Base-by-base conservation (phyloP, 345 rosid genomes). In the Camelina hispida region DNA sequence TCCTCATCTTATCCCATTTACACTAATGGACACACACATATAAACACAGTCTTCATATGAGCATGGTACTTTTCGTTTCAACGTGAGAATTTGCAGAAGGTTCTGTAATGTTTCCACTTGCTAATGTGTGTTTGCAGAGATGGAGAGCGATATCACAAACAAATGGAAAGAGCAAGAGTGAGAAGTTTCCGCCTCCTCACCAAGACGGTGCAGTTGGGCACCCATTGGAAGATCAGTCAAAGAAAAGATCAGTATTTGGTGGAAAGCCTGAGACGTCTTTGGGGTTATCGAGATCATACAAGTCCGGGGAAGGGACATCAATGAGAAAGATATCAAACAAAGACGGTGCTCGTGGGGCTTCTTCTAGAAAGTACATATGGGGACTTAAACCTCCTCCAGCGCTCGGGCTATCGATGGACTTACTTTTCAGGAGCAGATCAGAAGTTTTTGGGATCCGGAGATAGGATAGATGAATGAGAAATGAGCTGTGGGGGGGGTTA, bases 161-260 rank as follows among this genome's bases (percentile, higher is more conserved):
- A 73, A 85, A 84, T 78, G 89, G 85, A 0, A 87, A 84, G 83
- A 89, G 96, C 85, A 94, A 85, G 83, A 94, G 98, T 43, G 97
- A 90, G 88, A 94, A 89, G 81, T 94, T 94, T 66, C 97, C 97
- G 3, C 98, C 97, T 75, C 96, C 97, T 1, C 98, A 91, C 81
- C 91, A 86, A 81, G 97, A 94, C 44, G 97, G 87, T 70, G 94
- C 86, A 25, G 87, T 89, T 32, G 93, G 95, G 51, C 83, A 88
- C 43, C 82, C 77, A 12, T 42, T 68, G 25, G 68, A 57, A 3
- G 85, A 82, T 57, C 60, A 77, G 17, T 82, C 87, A 53, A 78
- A 60, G 35, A 88, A 83, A 76, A 85, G 68, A 18, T 83, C 82
- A 47, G 69, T 82, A 53, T 84, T 84, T 75, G 83, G 81, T 32